Evolutionary conservation across 805 yeast genomes (phyloP), one percentile per base, ranked within the genome.

Genomic region (Priceomyces carsonii): DNA sequence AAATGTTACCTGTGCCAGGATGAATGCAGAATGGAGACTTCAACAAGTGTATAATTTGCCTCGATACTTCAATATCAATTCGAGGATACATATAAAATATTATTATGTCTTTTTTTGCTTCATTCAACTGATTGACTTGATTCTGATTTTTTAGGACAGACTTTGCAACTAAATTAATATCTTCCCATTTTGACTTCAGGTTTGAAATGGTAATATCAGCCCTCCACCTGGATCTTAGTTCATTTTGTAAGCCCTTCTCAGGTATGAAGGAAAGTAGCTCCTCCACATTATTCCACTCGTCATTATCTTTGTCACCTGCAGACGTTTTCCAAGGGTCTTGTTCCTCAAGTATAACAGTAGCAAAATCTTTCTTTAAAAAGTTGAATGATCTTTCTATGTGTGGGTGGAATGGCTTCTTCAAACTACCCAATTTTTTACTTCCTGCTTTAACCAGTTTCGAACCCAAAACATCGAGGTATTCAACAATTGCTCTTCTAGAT

Each of bases 1-100:
- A 93, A 3, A 93, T 85, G 50, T 86, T 84, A 6, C 96, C 96
- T 0, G 99, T 93, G 2, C 88, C 82, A 2, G 99, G 99, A 59
- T 93, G 99, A 27, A 93, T 81, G 66, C 98, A 91, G 58, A 93
- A 93, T 12, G 99, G 99, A 1, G 97, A 85, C 57, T 93, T 93
- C 50, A 93, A 74, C 62, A 93, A 80, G 68, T 93, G 99, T 63
- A 82, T 87, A 52, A 90, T 71, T 57, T 85, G 93, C 47, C 82
- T 76, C 6, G 98, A 85, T 22, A 93, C 99, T 59, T 90, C 95
- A 32, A 85, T 80, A 75, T 93, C 99, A 42, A 93, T 71, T 51
- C 96, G 75, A 27, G 99, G 99, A 59, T 91, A 91, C 67, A 88
- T 63, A 41, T 85, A 82, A 42, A 79, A 82, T 24, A 93, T 61